Percentiles rank a stretch among this genome's conserved stretches.
phyloP scores from a whole-genome alignment of 768 basidiomycete species.

The Suillus paluster region DNA sequence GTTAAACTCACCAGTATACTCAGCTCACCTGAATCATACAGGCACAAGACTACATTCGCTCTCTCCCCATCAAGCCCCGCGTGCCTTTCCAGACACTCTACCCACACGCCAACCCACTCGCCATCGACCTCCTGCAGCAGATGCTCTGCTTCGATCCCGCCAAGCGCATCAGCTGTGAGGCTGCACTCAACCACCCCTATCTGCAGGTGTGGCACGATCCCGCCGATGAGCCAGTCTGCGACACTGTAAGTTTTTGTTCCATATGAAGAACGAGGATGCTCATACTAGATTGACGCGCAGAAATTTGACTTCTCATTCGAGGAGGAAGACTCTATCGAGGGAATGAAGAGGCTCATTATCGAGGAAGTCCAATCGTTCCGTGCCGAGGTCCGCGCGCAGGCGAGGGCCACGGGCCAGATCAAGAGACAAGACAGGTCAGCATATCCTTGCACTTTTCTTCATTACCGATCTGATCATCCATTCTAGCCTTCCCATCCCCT shows the following conservation, averaged over 20 bases:
- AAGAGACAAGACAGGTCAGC: constrained; percentile 76
- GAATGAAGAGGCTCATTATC: constrained; percentile 95
- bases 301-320: constrained; percentile 98
- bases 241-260: constrained; percentile 52
- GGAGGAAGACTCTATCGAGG: constrained; percentile 94
- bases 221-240: constrained; percentile 88
- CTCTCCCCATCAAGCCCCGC: constrained; percentile 94
- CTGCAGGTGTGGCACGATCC: constrained; percentile 98
- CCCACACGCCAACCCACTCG: constrained; percentile 91
- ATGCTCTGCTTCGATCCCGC: constrained; percentile 97
- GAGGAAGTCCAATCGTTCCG: constrained; percentile 92
- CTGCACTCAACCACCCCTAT: constrained; percentile 95
- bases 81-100: constrained; percentile 91
- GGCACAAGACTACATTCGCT: constrained; percentile 98
- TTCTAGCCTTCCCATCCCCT: constrained; percentile 74
- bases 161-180: constrained; percentile 94
- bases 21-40: constrained; percentile 29
- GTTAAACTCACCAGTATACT: too few relatives aligned
- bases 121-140: constrained; percentile 89
- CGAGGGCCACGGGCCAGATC: constrained; percentile 70
- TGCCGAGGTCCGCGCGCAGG: constrained; percentile 85
- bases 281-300: constrained; percentile 38
- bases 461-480: not conserved
- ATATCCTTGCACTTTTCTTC: not conserved
- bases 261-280: not conserved